A percentile compares a stretch with the other conserved stretches of the same genome.
Conservation (phyloP, 2,329 filamentous ascomycete species). For the Alternaria postmessia region DNA sequence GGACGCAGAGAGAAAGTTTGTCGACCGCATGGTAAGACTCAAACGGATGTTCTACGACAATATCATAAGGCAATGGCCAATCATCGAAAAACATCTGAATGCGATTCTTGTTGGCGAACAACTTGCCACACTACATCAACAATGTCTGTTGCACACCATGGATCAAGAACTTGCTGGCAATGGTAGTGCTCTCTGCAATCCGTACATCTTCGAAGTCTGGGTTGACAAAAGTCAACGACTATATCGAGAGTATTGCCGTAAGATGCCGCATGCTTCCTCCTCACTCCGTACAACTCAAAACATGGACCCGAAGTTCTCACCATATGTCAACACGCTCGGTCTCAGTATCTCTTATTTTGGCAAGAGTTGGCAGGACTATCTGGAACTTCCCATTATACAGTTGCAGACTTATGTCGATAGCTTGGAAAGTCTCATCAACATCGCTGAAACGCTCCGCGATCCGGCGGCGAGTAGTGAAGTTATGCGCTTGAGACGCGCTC, state of each 20-base stretch:
- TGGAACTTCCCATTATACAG: constrained; percentile 34
- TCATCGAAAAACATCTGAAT: constrained; percentile 34
- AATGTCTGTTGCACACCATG: constrained; percentile 31
- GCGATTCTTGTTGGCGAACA: constrained; percentile 29
- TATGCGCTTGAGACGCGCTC: constrained; percentile 19
- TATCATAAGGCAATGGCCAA: constrained; percentile 37
- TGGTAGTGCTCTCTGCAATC: constrained; percentile 26
- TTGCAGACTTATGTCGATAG: constrained; percentile 31
- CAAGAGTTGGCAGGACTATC: constrained; percentile 41
- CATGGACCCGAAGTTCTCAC: constrained; percentile 32
- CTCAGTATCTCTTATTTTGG: constrained; percentile 34
- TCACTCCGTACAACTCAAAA: constrained; percentile 33
- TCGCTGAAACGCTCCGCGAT: constrained; percentile 8
- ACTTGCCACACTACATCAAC: constrained; percentile 28
- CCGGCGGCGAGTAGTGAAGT: constrained; percentile 14
- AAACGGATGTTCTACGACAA: constrained; percentile 39
- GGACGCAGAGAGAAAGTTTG: constrained; percentile 33
- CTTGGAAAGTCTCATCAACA: constrained; percentile 22
- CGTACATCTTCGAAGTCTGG: constrained; percentile 36
- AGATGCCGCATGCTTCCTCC: constrained; percentile 34
- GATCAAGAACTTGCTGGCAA: constrained; percentile 23
- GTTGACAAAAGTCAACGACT: constrained; percentile 24
- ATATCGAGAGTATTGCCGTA: constrained; percentile 36
- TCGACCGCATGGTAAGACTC: constrained; percentile 36
- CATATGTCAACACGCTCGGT: constrained; percentile 38